Conservation (phyloP, 2,329 filamentous ascomycete genomes). For the Pestalotiopsis sp. region DNA sequence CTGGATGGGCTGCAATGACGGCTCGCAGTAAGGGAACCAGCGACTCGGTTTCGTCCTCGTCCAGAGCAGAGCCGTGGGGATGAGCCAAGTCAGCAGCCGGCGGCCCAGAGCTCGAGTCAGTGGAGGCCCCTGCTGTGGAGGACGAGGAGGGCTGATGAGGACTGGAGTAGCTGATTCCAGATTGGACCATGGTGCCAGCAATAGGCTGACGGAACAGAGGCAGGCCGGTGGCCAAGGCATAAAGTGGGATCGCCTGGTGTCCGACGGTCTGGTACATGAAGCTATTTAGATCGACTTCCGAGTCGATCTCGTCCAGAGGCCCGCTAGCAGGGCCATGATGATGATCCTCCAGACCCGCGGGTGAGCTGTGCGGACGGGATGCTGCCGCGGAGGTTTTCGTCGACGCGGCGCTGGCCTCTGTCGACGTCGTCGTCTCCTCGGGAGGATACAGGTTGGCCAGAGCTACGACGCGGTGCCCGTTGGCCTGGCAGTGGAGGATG, state of each 20-base stretch:
- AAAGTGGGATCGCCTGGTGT: conserved; percentile 83
- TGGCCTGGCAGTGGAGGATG: conserved; percentile 83
- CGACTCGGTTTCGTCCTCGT: conserved; percentile 85
- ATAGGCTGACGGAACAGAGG: conserved; percentile 86
- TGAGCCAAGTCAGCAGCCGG: neutral
- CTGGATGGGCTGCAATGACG: conserved; percentile 71
- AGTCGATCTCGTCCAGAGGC: conserved; percentile 28
- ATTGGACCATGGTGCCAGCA: conserved; percentile 69
- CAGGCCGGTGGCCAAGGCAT: conserved; percentile 75
- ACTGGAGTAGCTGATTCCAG: conserved; percentile 68
- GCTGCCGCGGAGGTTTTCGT: conserved; percentile 15
- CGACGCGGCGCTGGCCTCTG: conserved; percentile 14
- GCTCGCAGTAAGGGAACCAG: conserved; percentile 73
- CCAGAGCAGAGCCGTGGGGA: conserved; percentile 12
- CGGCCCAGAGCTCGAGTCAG: neutral
- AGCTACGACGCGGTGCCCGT: conserved; percentile 84
- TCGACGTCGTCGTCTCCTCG: neutral
- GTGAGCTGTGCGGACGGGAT: conserved; percentile 17
- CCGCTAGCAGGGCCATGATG: conserved; percentile 31
- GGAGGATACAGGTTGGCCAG: conserved; percentile 83
- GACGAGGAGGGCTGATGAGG: conserved; percentile 23
- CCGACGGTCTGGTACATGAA: conserved; percentile 99
- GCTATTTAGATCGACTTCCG: conserved; percentile 78
- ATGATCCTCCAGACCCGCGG: conserved; percentile 8
- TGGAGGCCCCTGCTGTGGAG: neutral